These are phyloP conservation scores for Wickerhamomyces strasburgensis DNA, from an alignment of 805 yeast genomes.

Conservation along the genomic window DNA sequence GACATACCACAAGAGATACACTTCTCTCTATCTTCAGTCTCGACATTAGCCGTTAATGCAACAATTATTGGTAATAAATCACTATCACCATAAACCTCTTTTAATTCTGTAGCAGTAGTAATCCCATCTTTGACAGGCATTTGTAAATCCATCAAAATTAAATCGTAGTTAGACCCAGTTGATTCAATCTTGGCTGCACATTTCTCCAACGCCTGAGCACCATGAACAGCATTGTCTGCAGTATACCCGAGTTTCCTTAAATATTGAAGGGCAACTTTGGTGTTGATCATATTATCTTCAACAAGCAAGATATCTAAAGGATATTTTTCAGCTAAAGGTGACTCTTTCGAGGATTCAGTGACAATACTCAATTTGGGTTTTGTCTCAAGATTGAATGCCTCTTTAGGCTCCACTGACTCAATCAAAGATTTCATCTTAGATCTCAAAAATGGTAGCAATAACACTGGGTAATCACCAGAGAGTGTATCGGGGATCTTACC, in stretches of 20 bases:
- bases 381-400: not conserved
- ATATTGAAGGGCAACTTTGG: conserved; percentile 56
- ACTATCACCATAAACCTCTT: conserved; percentile 36
- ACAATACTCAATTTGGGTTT: not conserved
- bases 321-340: conserved; percentile 7
- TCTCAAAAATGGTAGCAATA: conserved; percentile 17
- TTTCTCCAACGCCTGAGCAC: conserved; percentile 85
- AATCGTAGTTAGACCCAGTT: conserved; percentile 61
- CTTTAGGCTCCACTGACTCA: not conserved
- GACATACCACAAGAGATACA: conserved; percentile 48
- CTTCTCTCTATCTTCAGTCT: conserved; percentile 44
- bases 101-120: conserved; percentile 84
- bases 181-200: conserved; percentile 65
- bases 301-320: conserved; percentile 73
- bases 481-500: conserved; percentile 10
- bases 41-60: conserved; percentile 83
- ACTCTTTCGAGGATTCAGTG: not conserved
- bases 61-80: conserved; percentile 86
- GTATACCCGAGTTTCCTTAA: conserved; percentile 57
- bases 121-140: conserved; percentile 91
- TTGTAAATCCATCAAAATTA: conserved; percentile 94
- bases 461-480: conserved; percentile 8
- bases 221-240: conserved; percentile 72
- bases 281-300: conserved; percentile 89
- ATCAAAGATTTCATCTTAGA: conserved; percentile 8